A percentile compares a stretch with the other conserved stretches of the same genome.
Evolutionary conservation across 805 yeast species (phyloP).

Genomic region (Lachancea thermotolerans): DNA sequence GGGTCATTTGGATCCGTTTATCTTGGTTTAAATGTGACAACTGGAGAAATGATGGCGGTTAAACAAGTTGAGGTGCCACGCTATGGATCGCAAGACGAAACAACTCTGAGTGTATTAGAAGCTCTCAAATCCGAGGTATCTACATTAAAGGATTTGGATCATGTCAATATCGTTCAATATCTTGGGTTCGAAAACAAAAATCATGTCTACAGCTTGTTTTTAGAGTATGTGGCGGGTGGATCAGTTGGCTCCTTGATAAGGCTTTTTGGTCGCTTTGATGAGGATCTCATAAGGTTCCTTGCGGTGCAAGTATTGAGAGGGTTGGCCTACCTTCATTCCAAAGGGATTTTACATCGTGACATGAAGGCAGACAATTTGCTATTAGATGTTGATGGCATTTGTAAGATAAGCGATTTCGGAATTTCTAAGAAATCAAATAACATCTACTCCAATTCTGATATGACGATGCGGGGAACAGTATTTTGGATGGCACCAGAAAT

Average conservation of each 20-base stretch:
- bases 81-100: slow-evolving; percentile 36
- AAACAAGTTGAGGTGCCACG: slow-evolving; percentile 78
- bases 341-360: slow-evolving; percentile 88
- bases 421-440: slow-evolving; percentile 82
- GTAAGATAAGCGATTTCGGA: slow-evolving; percentile 95
- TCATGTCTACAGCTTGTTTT: slow-evolving; percentile 72
- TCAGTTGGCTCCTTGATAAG: slow-evolving; percentile 83
- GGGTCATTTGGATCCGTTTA: slow-evolving; percentile 96
- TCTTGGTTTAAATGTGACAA: slow-evolving; percentile 86
- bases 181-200: slow-evolving; percentile 80
- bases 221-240: slow-evolving; percentile 98
- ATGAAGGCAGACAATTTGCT: slow-evolving; percentile 89
- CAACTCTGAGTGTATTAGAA: slow-evolving; percentile 57
- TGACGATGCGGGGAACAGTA: slow-evolving; percentile 98
- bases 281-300: slow-evolving; percentile 60
- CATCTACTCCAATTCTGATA: slow-evolving; percentile 85
- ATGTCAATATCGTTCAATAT: slow-evolving; percentile 90
- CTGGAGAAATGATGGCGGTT: slow-evolving; percentile 98
- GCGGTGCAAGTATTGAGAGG: slow-evolving; percentile 80
- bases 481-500: slow-evolving; percentile 99
- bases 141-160: slow-evolving; percentile 89
- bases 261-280: slow-evolving; percentile 80
- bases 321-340: slow-evolving; percentile 75
- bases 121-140: slow-evolving; percentile 88
- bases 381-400: slow-evolving; percentile 84